Evolutionary conservation across 2,329 filamentous ascomycete species (phyloP), one percentile per base, ranked within the genome.

Genomic region (Cladosporium sp.): DNA sequence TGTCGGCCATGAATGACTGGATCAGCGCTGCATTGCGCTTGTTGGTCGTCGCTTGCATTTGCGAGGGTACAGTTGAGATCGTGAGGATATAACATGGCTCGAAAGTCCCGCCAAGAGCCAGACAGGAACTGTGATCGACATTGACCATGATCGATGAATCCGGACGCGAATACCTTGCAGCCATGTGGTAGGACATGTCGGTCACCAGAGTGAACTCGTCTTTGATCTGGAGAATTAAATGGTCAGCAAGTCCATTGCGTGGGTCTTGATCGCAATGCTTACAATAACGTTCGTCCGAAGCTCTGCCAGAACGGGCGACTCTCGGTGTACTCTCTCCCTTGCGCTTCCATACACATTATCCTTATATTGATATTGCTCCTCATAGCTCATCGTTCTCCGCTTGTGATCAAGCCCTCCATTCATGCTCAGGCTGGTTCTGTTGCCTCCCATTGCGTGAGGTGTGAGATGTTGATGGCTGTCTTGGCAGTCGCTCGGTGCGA

Each of bases 71-170:
- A 0, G 88, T 84, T 34, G 80, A 84, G 54, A 95, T 80, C 33
- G 82, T 85, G 63, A 95, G 75, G 55, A 84, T 79, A 65, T 95
- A 96, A 16, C 88, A 87, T 3, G 88, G 86, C 46, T 90, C 85
- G 58, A 88, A 86, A 4, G 82, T 84, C 34, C 84, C 86, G 2
- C 82, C 86, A 55, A 92, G 85, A 52, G 89, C 74, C 60, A 95
- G 80, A 63, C 85, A 87, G 11, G 81, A 79, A 22, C 85, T 84
- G 63, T 93, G 87, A 40, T 86, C 80, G n/a, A 95, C 72, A 2
- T 82, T 85, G 43, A 95, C 81, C 64, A 87, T 81, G 54, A 95
- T 83, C 8, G 83, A 86, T 2, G 83, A 81, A 53, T 88, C 78
- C 2, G 87, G 83, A 28, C 87, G 81, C 55, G 86, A 83, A 66